Percentiles rank a stretch among this genome's conserved stretches.
phyloP scores from a whole-genome alignment of 1,284 basidiomycete species.

The Psilocybe mexicana region DNA sequence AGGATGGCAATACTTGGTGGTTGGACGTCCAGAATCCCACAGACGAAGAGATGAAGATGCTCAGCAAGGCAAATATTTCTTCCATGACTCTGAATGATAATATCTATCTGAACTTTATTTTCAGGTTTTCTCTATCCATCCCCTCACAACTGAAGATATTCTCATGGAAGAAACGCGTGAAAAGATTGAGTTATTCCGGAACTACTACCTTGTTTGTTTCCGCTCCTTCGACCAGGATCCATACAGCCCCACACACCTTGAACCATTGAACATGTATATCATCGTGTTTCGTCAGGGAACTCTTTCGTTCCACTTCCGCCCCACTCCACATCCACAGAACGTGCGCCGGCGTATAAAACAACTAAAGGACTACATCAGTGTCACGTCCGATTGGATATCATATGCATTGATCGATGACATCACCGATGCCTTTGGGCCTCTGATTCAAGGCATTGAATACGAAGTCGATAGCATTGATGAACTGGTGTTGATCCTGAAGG shows the following conservation, averaged over 20 bases:
- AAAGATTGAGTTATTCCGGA: slow-evolving; percentile 99
- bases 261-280: slow-evolving; percentile 99
- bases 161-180: slow-evolving; percentile 99
- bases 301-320: slow-evolving; percentile 96
- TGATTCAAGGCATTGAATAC: slow-evolving; percentile 99
- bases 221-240: slow-evolving; percentile 99
- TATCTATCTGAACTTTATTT: background rate
- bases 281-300: slow-evolving; percentile 99
- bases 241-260: slow-evolving; percentile 96
- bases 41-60: slow-evolving; percentile 97
- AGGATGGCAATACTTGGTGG: slow-evolving; percentile 94
- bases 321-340: slow-evolving; percentile 97
- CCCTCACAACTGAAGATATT: slow-evolving; percentile 98
- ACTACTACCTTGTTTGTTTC: slow-evolving; percentile 99
- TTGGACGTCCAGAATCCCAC: slow-evolving; percentile 93
- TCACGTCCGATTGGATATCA: slow-evolving; percentile 99
- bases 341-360: slow-evolving; percentile 98
- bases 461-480: slow-evolving; percentile 99
- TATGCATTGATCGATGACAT: slow-evolving; percentile 99
- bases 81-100: background rate
- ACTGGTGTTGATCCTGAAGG: slow-evolving; percentile 93
- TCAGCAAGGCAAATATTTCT: slow-evolving; percentile 74
- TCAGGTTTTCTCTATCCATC: slow-evolving; percentile 96
- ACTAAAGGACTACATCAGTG: slow-evolving; percentile 98
- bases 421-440: slow-evolving; percentile 97